These are phyloP conservation scores for Basidiobolus heterosporus DNA, from an alignment of 371 early-diverging fungal species.

Conservation along the genomic window DNA sequence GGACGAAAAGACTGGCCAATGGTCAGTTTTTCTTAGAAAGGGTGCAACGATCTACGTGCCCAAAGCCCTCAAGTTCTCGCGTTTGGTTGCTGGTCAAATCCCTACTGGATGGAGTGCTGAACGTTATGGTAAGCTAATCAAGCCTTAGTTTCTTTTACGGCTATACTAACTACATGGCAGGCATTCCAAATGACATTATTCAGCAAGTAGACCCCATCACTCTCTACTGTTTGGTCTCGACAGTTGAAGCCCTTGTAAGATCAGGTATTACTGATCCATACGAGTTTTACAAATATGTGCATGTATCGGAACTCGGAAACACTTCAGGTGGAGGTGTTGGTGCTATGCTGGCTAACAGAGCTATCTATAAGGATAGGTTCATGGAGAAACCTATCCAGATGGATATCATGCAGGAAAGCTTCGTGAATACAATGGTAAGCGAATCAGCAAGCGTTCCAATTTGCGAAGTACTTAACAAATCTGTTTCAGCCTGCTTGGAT, in stretches of 20 bases:
- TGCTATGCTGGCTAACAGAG: conserved; percentile 64
- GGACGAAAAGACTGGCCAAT: conserved; percentile 39
- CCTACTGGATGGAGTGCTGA: conserved; percentile 90
- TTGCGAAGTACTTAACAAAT: too few relatives aligned
- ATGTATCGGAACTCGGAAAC: conserved; percentile 91
- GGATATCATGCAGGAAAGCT: conserved; percentile 88
- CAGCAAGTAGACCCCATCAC: conserved; percentile 84
- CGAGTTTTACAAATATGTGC: conserved; percentile 92
- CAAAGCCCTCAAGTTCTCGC: conserved; percentile 85
- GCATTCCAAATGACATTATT: conserved; percentile 75
- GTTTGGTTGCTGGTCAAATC: conserved; percentile 87
- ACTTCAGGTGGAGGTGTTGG: conserved; percentile 74
- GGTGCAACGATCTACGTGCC: conserved; percentile 82
- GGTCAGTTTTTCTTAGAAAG: conserved; percentile 66
- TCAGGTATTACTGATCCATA: conserved; percentile 93
- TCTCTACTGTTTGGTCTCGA: conserved; percentile 73
- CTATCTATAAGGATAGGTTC: conserved; percentile 59
- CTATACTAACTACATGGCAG: too few relatives aligned
- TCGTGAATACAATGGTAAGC: conserved; percentile 74
- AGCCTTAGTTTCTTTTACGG: too few relatives aligned
- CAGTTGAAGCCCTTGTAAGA: conserved; percentile 84
- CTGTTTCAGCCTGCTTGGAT: conserved; percentile 65
- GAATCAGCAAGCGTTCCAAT: too few relatives aligned
- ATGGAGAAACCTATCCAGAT: conserved; percentile 79
- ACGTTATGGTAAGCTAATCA: conserved; percentile 48